Evolutionary conservation across 768 basidiomycete species (phyloP).

Genomic region (Dioszegia aurantiaca): DNA sequence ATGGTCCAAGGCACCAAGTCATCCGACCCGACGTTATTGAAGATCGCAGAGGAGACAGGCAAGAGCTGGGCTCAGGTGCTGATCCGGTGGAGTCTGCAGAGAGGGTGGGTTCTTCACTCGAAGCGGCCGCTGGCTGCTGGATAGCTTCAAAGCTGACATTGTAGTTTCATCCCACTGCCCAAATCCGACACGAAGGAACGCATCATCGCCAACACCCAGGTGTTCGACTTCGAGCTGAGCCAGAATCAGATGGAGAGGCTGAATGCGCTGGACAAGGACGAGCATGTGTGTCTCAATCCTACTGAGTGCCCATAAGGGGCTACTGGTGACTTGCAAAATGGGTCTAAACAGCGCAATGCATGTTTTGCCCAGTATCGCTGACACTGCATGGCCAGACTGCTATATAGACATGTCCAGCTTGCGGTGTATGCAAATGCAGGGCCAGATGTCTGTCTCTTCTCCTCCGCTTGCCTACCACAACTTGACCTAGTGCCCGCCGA

Average conservation of each 20-base stretch:
- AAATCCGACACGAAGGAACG: conserved; percentile 62
- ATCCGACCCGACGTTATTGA: conserved; percentile 34
- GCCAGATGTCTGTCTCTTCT: no score
- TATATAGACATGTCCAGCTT: no score
- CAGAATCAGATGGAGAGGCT: conserved; percentile 66
- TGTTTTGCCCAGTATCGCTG: no score
- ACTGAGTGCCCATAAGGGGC: conserved; percentile 17
- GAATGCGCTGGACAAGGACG: conserved; percentile 66
- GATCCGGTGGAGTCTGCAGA: conserved; percentile 57
- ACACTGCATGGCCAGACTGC: no score
- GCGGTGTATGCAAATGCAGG: no score
- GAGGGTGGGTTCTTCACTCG: conserved; percentile 51
- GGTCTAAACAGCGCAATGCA: no score
- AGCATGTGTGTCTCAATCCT: conserved; percentile 44
- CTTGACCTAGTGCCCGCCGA: no score
- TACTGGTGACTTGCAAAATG: no score
- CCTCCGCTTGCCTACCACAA: no score
- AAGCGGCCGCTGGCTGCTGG: not conserved
- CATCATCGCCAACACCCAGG: conserved; percentile 59
- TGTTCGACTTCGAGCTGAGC: conserved; percentile 73
- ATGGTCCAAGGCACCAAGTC: conserved; percentile 43
- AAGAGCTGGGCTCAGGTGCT: conserved; percentile 55
- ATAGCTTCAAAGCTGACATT: not conserved
- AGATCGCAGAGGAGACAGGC: conserved; percentile 44
- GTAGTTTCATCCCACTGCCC: conserved; percentile 76